phyloP scores from a whole-genome alignment of 1,139 yeast species.

The Meyerozyma sp. region DNA sequence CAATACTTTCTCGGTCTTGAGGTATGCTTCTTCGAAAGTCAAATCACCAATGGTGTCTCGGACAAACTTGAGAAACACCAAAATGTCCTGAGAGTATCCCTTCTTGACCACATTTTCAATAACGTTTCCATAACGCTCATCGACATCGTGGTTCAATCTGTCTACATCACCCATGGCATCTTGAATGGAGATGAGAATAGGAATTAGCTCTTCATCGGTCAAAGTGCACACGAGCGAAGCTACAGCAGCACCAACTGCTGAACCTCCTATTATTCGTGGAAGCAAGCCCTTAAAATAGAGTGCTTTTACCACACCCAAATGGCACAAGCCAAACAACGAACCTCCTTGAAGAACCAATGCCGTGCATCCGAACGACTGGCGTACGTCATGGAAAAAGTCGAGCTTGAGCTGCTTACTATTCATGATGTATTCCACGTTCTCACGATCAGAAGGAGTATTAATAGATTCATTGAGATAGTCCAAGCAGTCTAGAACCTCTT shows the following conservation, averaged over 20 bases:
- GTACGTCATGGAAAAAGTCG: slow-evolving; percentile 85
- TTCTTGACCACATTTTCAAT: slow-evolving; percentile 63
- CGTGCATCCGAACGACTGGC: slow-evolving; percentile 86
- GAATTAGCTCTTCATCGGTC: slow-evolving; percentile 50
- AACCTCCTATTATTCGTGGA: slow-evolving; percentile 87
- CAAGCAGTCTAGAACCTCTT: slow-evolving; percentile 69
- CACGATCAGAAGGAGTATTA: slow-evolving; percentile 17
- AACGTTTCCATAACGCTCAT: slow-evolving; percentile 59
- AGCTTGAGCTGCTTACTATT: slow-evolving; percentile 58
- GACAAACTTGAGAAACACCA: slow-evolving; percentile 74
- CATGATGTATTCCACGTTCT: slow-evolving; percentile 32
- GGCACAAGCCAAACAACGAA: slow-evolving; percentile 87
- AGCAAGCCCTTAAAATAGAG: slow-evolving; percentile 65
- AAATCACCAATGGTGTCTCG: slow-evolving; percentile 71
- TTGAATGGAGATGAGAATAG: slow-evolving; percentile 40
- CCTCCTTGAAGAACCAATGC: slow-evolving; percentile 93
- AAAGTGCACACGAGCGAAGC: slow-evolving; percentile 80
- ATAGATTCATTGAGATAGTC: slow-evolving; percentile 45
- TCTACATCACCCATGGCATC: slow-evolving; percentile 49
- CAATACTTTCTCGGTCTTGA: slow-evolving; percentile 74
- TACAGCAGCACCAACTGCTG: slow-evolving; percentile 90
- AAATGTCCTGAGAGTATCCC: slow-evolving; percentile 82
- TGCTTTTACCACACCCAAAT: slow-evolving; percentile 85
- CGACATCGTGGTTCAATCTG: slow-evolving; percentile 49
- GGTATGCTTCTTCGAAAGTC: slow-evolving; percentile 91